Evolutionary conservation across 768 basidiomycete genomes (phyloP).

Genomic region (Tulasnella calospora): DNA sequence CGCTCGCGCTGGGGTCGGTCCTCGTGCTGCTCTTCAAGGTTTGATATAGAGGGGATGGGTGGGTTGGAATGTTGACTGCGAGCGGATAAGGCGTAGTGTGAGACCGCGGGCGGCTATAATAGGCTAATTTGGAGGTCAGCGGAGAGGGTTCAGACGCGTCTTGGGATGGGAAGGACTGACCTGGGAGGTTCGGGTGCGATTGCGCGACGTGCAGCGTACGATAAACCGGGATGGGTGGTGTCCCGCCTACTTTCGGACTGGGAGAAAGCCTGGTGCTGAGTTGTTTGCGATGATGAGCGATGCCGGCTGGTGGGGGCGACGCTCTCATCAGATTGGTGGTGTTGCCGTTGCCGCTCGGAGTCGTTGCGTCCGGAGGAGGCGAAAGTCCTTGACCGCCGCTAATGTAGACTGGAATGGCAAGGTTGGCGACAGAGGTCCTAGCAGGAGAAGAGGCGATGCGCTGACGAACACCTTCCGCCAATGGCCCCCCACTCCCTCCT

Average conservation of each 20-base stretch:
- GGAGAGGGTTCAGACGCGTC: neutral
- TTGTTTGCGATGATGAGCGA: constrained; percentile 7
- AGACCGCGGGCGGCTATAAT: constrained; percentile 16
- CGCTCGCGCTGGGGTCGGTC: constrained; percentile 21
- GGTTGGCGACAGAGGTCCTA: neutral
- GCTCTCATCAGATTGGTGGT: neutral
- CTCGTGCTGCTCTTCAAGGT: neutral
- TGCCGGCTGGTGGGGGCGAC: constrained; percentile 1
- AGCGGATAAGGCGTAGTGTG: constrained; percentile 22
- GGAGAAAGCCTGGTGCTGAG: constrained; percentile 7
- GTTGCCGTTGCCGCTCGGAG: neutral
- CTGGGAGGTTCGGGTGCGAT: constrained; percentile 11
- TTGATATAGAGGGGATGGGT: constrained; percentile 7
- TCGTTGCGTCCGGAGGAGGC: neutral
- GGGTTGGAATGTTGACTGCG: constrained; percentile 11
- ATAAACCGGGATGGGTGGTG: neutral
- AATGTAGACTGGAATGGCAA: constrained; percentile 9
- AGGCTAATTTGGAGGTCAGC: neutral
- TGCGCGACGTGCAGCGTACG: constrained; percentile 21
- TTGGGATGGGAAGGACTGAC: neutral
- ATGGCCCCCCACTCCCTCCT: neutral
- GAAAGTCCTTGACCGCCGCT: constrained; percentile 9
- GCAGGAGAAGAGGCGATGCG: constrained; percentile 17
- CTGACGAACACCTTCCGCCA: constrained; percentile 8
- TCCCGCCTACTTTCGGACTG: neutral